Evolutionary conservation across 176 grass and related monocot genomes (phyloP), one percentile per base, ranked within the genome.

Genomic region (Cenchrus americanus): DNA sequence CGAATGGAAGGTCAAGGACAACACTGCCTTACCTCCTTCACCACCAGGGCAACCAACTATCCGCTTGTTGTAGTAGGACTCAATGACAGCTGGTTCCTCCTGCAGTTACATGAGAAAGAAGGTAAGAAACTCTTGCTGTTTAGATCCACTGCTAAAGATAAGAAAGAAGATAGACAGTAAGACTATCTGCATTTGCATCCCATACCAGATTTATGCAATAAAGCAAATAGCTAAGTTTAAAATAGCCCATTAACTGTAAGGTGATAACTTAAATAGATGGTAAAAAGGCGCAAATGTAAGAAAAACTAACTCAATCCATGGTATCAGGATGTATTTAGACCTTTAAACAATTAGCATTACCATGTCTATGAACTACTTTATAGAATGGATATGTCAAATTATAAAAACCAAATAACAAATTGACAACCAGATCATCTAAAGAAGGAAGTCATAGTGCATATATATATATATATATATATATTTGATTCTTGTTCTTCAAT

Each of bases 1-100:
- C 19, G 55, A 73, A 83, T 52, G 11, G 76, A 86, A 76, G 55
- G 71, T 67, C 3, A 11, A 92, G 23, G 27, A 79, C 22, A 90
- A 71, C 48, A 82, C 8, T 63, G 57, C 80, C 73, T 80, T 87
- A 98, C 96, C 96, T 64, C 96, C 96, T 90, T 91, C 93, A 90
- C 82, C 96, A 89, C 96, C 96, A 78, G 87, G 83, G 81, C 93
- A 99, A 78, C 93, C 96, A 55, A 99, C 93, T 86, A 99, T 90
- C 87, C 93, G 90, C 91, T 92, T 99, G 89, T 96, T 84, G 83
- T 87, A 99, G 68, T 99, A 91, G 30, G 93, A 94, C 70, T 94
- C 83, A 24, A 99, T 86, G 59, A 96, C 89, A 89, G 96, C 93
- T 32, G 96, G 96, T 62, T 43, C 93, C 79, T 99, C 96, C 96